These are phyloP conservation scores for Jaapia argillacea DNA, from an alignment of 768 basidiomycete genomes.

Conservation along the genomic window DNA sequence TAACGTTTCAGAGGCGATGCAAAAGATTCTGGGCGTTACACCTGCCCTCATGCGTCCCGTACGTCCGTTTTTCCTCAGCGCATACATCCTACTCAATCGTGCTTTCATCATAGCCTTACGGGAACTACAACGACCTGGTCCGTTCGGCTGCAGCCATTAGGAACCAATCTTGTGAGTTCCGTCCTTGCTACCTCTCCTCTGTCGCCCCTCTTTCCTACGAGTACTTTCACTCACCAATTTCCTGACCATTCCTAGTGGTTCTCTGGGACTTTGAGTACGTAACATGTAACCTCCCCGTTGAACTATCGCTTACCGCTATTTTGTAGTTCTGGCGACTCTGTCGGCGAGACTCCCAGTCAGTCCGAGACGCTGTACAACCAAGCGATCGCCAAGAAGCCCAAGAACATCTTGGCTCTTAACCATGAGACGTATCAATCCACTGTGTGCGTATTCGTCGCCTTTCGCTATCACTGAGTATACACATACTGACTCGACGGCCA, in stretches of 20 bases:
- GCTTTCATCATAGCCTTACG: too few species aligned
- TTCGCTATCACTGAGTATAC: background rate
- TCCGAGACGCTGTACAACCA: constrained; percentile 7
- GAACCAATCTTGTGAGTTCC: constrained; percentile 5
- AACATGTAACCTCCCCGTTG: too few species aligned
- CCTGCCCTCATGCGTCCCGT: constrained; percentile 10
- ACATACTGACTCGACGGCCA: too few species aligned
- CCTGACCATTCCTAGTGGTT: constrained; percentile 8
- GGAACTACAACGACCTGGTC: constrained; percentile 12
- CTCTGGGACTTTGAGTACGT: constrained; percentile 16
- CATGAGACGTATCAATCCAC: constrained; percentile 14
- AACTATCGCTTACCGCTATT: too few species aligned
- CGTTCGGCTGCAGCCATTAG: constrained; percentile 5
- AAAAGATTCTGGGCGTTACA: constrained; percentile 6
- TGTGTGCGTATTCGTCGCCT: constrained; percentile 3
- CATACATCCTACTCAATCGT: too few species aligned
- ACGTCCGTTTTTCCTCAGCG: too few species aligned
- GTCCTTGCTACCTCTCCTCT: background rate
- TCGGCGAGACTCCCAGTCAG: background rate
- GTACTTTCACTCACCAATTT: constrained; percentile 1
- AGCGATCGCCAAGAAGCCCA: constrained; percentile 7
- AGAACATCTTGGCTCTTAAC: constrained; percentile 13
- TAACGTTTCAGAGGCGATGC: constrained; percentile 1
- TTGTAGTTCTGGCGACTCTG: constrained; percentile 7
- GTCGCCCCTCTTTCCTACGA: background rate